Evolutionary conservation across 202 grass and related monocot genomes (phyloP).

Genomic region (Schoenoplectus triqueter): DNA sequence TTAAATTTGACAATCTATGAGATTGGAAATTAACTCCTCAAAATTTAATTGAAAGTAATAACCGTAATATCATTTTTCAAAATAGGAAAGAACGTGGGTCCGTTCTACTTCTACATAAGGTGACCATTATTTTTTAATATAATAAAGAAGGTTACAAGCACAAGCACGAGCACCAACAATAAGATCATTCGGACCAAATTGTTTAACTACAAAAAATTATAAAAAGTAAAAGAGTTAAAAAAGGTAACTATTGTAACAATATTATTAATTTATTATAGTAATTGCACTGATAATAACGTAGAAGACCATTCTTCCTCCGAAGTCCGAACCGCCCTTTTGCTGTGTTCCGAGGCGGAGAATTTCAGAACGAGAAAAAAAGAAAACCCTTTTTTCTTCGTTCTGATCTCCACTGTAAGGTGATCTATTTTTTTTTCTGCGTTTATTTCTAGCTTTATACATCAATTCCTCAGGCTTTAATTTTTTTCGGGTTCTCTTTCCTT

Average conservation of each 20-base stretch:
- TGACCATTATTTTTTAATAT: too few relatives aligned
- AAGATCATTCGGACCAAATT: background rate
- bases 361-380: slow-evolving; percentile 11
- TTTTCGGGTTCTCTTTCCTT: background rate
- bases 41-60: background rate
- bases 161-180: slow-evolving; percentile 9
- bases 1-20: too few relatives aligned
- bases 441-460: background rate
- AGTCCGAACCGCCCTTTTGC: slow-evolving; percentile 27
- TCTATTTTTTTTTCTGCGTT: background rate
- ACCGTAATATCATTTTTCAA: background rate
- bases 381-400: background rate
- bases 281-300: slow-evolving; percentile 39
- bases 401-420: slow-evolving; percentile 31
- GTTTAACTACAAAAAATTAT: background rate
- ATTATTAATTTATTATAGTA: background rate
- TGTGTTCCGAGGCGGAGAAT: slow-evolving; percentile 37
- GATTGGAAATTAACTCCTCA: too few relatives aligned
- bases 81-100: slow-evolving; percentile 5
- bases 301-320: slow-evolving; percentile 40
- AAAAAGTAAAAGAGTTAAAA: background rate
- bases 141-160: background rate
- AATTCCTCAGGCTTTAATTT: slow-evolving; percentile 28
- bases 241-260: background rate
- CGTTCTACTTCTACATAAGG: background rate